These are phyloP conservation scores for Dioszegia hungarica DNA, from an alignment of 768 basidiomycete species.

Conservation along the genomic window DNA sequence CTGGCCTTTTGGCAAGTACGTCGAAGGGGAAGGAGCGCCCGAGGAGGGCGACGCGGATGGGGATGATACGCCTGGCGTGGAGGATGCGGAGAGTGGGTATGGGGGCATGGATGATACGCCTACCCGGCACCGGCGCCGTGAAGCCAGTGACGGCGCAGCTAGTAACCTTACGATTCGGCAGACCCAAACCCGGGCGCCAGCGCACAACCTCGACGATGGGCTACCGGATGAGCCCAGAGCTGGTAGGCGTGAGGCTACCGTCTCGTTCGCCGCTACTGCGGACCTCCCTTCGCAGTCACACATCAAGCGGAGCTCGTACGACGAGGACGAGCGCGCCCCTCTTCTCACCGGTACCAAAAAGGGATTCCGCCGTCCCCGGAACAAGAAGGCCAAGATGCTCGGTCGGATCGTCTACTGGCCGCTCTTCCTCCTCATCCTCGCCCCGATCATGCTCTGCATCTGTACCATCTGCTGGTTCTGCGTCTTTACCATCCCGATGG, in stretches of 20 bases:
- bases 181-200: not conserved
- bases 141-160: constrained; percentile 30
- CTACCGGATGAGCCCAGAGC: not conserved
- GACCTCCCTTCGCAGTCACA: constrained; percentile 1
- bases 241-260: constrained; percentile 41
- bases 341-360: constrained; percentile 12
- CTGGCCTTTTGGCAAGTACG: constrained; percentile 99
- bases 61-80: constrained; percentile 4
- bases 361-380: constrained; percentile 38
- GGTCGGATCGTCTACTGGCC: constrained; percentile 81
- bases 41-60: constrained; percentile 26
- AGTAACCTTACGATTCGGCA: constrained; percentile 25
- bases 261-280: constrained; percentile 40
- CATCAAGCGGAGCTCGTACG: not conserved
- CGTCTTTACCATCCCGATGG: constrained; percentile 96
- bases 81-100: constrained; percentile 49
- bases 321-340: constrained; percentile 23
- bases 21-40: constrained; percentile 63
- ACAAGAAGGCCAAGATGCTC: constrained; percentile 49
- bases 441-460: constrained; percentile 80
- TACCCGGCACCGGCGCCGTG: constrained; percentile 5
- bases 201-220: constrained; percentile 1
- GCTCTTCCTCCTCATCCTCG: constrained; percentile 67
- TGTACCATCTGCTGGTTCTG: constrained; percentile 92
- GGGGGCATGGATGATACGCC: constrained; percentile 3